Conservation (phyloP, 192 early-diverging fungal genomes). For the Coemansia sp. region DNA sequence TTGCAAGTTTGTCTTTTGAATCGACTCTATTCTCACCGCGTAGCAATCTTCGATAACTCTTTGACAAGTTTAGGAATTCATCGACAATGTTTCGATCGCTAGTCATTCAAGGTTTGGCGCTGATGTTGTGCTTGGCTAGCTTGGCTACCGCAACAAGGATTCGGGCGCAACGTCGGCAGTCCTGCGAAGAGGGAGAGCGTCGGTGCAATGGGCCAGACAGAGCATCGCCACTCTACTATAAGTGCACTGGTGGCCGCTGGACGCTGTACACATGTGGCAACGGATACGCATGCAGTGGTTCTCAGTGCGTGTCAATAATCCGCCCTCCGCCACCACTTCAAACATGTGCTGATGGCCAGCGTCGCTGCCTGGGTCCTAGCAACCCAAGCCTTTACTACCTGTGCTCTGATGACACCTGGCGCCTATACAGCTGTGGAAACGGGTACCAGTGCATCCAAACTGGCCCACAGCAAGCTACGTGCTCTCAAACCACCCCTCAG, state of each 20-base stretch:
- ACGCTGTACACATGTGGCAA: slow-evolving; percentile 40
- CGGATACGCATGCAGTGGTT: slow-evolving; percentile 26
- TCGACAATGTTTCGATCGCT: not conserved
- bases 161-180: not conserved
- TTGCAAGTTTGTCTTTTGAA: not conserved
- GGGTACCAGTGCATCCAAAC: slow-evolving; percentile 36
- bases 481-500: slow-evolving; percentile 17
- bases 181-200: slow-evolving; percentile 33
- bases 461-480: slow-evolving; percentile 28
- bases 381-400: slow-evolving; percentile 35
- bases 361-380: slow-evolving; percentile 29
- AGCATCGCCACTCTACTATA: slow-evolving; percentile 36
- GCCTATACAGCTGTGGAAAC: slow-evolving; percentile 42
- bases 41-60: not conserved
- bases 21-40: not conserved
- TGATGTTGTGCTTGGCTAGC: slow-evolving; percentile 4
- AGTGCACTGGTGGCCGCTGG: slow-evolving; percentile 30
- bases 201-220: slow-evolving; percentile 27
- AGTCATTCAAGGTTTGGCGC: not conserved
- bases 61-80: not conserved
- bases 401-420: slow-evolving; percentile 35
- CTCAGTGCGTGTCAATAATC: slow-evolving; percentile 16
- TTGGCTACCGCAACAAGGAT: not conserved
- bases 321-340: not conserved
- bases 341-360: slow-evolving; percentile 31